Conservation (phyloP, 805 yeast genomes). For the Maudiozyma serrabonitensis region DNA sequence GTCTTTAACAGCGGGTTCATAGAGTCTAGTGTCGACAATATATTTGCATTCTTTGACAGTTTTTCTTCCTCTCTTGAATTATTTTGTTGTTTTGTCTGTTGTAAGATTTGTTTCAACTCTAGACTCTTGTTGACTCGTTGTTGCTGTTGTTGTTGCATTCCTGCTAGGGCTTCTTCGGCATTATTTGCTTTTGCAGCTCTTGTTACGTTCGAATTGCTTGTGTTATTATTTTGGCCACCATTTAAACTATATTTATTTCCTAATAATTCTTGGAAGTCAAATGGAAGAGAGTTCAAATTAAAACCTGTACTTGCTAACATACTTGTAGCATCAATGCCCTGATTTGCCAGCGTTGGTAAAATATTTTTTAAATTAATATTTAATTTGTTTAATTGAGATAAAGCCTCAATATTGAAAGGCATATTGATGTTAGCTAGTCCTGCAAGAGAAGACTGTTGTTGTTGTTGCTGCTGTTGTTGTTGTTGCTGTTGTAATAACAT, state of each 20-base stretch:
- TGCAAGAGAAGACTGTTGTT: neutral
- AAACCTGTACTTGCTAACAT: constrained; percentile 6
- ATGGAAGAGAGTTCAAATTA: constrained; percentile 23
- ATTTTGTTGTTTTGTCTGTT: neutral
- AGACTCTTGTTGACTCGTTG: constrained; percentile 12
- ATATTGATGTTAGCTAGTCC: neutral
- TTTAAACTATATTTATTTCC: constrained; percentile 10
- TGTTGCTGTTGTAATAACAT: neutral
- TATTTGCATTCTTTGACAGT: neutral
- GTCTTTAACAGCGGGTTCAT: constrained; percentile 3
- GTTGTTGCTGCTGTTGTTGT: neutral
- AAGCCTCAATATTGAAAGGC: constrained; percentile 4
- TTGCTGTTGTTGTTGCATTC: constrained; percentile 23
- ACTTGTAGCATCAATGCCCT: constrained; percentile 5
- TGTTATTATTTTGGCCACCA: constrained; percentile 1
- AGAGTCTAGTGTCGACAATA: constrained; percentile 1
- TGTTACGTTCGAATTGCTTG: constrained; percentile 6
- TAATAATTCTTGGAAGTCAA: constrained; percentile 24
- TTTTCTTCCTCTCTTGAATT: neutral
- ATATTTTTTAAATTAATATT: constrained; percentile 8
- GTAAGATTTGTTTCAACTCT: constrained; percentile 1
- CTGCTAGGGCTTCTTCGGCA: constrained; percentile 27
- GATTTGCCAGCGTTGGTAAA: constrained; percentile 3
- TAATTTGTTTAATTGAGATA: constrained; percentile 10
- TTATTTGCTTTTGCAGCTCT: constrained; percentile 18